Conservation (phyloP, 495 filamentous ascomycete genomes). For the Peziza echinospora region DNA sequence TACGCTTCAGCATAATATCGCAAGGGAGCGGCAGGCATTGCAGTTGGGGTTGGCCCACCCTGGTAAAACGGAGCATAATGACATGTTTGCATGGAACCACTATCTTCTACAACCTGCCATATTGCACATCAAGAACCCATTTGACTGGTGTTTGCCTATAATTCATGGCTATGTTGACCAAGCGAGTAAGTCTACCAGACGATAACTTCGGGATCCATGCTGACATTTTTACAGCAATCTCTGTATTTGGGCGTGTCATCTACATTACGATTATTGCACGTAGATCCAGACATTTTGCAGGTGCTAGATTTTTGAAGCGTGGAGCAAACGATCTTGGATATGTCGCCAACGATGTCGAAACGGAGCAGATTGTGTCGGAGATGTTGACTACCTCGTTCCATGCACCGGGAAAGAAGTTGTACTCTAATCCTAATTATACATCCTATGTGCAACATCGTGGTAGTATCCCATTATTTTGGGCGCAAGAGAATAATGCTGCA, state of each 20-base stretch:
- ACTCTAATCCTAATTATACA: slow-evolving; percentile 74
- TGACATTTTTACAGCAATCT: slow-evolving; percentile 32
- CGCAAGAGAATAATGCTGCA: slow-evolving; percentile 87
- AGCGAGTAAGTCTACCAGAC: slow-evolving; percentile 26
- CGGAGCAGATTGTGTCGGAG: slow-evolving; percentile 94
- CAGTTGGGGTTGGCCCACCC: slow-evolving; percentile 36
- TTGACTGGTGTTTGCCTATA: slow-evolving; percentile 90
- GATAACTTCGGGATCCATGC: slow-evolving; percentile 11
- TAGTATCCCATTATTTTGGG: slow-evolving; percentile 94
- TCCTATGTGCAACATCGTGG: slow-evolving; percentile 94
- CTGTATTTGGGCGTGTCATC: slow-evolving; percentile 60
- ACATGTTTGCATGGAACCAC: slow-evolving; percentile 97
- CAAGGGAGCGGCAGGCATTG: slow-evolving; percentile 49
- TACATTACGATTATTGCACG: slow-evolving; percentile 88
- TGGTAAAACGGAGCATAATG: slow-evolving; percentile 48
- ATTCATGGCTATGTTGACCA: slow-evolving; percentile 95
- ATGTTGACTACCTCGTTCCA: slow-evolving; percentile 87
- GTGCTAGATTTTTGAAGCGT: slow-evolving; percentile 81
- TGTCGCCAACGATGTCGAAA: slow-evolving; percentile 98
- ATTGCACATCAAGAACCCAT: slow-evolving; percentile 49
- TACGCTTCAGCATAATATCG: slow-evolving; percentile 83
- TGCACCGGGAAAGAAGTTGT: slow-evolving; percentile 64
- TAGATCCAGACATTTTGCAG: slow-evolving; percentile 81
- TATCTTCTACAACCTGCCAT: slow-evolving; percentile 63
- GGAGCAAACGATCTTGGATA: slow-evolving; percentile 90